Conservation (phyloP, 371 early-diverging fungal genomes). For the Mucor velutinosus region DNA sequence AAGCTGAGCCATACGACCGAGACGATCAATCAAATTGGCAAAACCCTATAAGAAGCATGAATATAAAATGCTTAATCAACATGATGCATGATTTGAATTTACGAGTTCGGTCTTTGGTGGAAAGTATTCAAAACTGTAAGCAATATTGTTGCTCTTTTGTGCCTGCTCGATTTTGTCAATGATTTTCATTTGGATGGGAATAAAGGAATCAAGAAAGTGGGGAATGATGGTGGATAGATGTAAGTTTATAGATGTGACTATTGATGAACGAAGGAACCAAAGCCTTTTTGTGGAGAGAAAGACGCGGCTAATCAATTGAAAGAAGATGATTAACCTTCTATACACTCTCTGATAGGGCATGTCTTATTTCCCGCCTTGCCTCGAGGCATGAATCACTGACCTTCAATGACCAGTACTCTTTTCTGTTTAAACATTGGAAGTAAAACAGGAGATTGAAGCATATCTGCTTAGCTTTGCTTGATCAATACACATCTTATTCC, state of each 20-base stretch:
- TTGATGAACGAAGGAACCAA: slow-evolving; percentile 3
- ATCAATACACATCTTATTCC: no score
- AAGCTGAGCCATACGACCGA: slow-evolving; percentile 84
- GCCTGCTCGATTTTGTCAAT: slow-evolving; percentile 52
- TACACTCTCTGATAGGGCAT: background rate
- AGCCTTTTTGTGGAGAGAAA: background rate
- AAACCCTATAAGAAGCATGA: slow-evolving; percentile 62
- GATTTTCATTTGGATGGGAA: slow-evolving; percentile 59
- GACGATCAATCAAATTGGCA: slow-evolving; percentile 88
- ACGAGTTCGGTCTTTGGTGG: slow-evolving; percentile 96
- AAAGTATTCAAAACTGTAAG: slow-evolving; percentile 95
- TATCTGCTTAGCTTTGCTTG: no score
- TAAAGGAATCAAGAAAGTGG: background rate
- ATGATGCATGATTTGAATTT: slow-evolving; percentile 15
- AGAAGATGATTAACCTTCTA: background rate
- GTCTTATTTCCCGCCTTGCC: background rate
- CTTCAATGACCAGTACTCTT: background rate
- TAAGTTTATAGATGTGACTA: slow-evolving; percentile 19
- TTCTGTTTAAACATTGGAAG: background rate
- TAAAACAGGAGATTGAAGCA: no score
- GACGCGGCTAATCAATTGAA: background rate
- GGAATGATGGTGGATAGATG: background rate
- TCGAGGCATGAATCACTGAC: background rate
- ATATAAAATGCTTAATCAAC: background rate
- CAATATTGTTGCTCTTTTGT: slow-evolving; percentile 37